Evolutionary conservation across 495 filamentous ascomycete genomes (phyloP), one percentile per base, ranked within the genome.

Genomic region (Neurospora sp.): DNA sequence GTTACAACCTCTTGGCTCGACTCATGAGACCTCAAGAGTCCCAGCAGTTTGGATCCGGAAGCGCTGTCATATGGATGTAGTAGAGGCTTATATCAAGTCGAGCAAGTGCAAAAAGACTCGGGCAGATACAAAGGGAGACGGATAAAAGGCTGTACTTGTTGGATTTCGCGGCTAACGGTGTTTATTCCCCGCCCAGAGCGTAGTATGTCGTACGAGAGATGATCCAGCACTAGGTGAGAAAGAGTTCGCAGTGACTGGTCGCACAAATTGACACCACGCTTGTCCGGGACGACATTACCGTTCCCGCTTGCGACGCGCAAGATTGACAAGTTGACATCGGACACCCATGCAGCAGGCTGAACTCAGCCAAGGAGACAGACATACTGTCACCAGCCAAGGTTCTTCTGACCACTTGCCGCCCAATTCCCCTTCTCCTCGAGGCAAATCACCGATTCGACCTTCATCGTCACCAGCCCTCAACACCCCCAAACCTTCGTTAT

Each of bases 81-180:
- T 46, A 10, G 44, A 46, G n/a, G 44, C n/a, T 46, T 46, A 46
- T 46, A 46, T 20, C 44, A 10, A 46, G 44, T 0, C 44, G 18
- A 0, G 10, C 9, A 0, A 46, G n/a, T 20, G 8, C 18, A 46
- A 7, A 2, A 20, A 11, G n/a, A n/a, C n/a, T n/a, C 18, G 9
- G 48, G 7, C 20, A 5, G 9, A 2, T 0, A 27, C 4, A 27
- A 59, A 59, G 11, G 2, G 38, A 39, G 38, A 39, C 38, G 42
- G 42, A 16, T 46, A 46, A 46, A 46, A 46, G 2, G 18, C 3
- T 20, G 42, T 46, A n/a, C 38, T 39, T 39, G 16, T 46, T 46
- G 42, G 6, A 46, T 39, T 18, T 41, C 14, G 40, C 40, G 40
- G 40, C 40, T 16, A 41, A 2, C 40, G 40, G 40, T 16, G 12